phyloP scores from a whole-genome alignment of 1,284 basidiomycete species.

The Caloboletus firmus region DNA sequence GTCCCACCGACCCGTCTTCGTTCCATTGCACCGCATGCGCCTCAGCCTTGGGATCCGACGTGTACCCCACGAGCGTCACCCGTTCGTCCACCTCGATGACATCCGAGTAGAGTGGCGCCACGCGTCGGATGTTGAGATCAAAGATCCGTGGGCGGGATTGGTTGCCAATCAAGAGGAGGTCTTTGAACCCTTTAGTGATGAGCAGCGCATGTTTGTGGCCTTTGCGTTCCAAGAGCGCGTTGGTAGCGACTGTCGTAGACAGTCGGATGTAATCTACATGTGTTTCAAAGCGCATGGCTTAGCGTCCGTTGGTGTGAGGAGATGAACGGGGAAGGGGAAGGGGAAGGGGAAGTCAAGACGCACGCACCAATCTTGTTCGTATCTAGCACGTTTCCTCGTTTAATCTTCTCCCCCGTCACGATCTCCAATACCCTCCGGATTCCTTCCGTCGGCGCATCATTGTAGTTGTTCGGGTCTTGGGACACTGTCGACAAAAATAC shows the following conservation, averaged over 20 bases:
- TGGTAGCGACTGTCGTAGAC: constrained; percentile 95
- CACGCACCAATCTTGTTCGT: constrained; percentile 79
- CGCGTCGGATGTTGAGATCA: constrained; percentile 82
- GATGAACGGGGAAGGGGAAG: too few species aligned
- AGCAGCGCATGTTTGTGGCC: constrained; percentile 89
- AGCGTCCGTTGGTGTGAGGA: neutral
- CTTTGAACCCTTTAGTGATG: constrained; percentile 91
- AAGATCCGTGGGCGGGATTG: constrained; percentile 91
- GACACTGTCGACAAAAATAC: constrained; percentile 56
- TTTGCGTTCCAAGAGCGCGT: constrained; percentile 92
- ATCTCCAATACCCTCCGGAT: constrained; percentile 88
- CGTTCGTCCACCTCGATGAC: constrained; percentile 93
- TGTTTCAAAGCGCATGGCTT: neutral
- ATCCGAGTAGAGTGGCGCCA: constrained; percentile 75
- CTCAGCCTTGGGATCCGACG: constrained; percentile 81
- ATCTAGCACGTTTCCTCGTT: constrained; percentile 65
- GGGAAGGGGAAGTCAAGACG: neutral
- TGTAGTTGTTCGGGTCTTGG: constrained; percentile 84
- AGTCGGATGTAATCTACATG: constrained; percentile 85
- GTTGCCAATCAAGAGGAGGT: constrained; percentile 89
- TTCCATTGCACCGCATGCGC: constrained; percentile 77
- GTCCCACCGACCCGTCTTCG: constrained; percentile 61
- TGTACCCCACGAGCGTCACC: constrained; percentile 91
- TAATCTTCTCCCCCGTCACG: constrained; percentile 66
- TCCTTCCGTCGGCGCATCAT: constrained; percentile 93